phyloP scores from a whole-genome alignment of 1,284 basidiomycete genomes.

The Heterobasidion occidentale region DNA sequence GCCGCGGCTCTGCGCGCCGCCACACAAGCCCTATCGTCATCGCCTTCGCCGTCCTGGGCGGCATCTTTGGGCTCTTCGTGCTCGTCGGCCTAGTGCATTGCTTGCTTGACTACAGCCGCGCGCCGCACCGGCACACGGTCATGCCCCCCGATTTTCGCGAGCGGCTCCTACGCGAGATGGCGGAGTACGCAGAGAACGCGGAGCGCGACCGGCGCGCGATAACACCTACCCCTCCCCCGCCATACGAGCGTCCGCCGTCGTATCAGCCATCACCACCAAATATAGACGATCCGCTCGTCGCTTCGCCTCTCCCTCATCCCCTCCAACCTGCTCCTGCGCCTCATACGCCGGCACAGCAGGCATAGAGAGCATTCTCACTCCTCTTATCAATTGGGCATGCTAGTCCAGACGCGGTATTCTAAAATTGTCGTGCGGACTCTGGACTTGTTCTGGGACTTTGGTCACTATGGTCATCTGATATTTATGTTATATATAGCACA shows the following conservation, averaged over 20 bases:
- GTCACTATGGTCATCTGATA: no score
- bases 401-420: no score
- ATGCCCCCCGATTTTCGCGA: constrained; percentile 31
- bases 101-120: constrained; percentile 32
- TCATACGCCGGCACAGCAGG: no score
- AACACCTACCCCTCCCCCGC: neutral
- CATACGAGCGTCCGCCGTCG: neutral
- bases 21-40: constrained; percentile 21
- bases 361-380: no score
- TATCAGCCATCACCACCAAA: neutral
- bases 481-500: no score
- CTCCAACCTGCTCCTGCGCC: no score
- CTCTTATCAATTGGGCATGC: no score
- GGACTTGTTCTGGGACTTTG: no score
- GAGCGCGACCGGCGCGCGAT: constrained; percentile 1
- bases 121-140: constrained; percentile 35
- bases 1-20: constrained; percentile 13
- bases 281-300: no score
- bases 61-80: constrained; percentile 26
- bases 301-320: no score
- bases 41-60: constrained; percentile 39
- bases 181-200: neutral
- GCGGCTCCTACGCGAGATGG: constrained; percentile 44
- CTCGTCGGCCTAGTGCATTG: constrained; percentile 31
- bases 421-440: no score